These are phyloP conservation scores for Trichoderma lentiforme DNA, from an alignment of 2,329 filamentous ascomycete genomes.

Conservation along the genomic window DNA sequence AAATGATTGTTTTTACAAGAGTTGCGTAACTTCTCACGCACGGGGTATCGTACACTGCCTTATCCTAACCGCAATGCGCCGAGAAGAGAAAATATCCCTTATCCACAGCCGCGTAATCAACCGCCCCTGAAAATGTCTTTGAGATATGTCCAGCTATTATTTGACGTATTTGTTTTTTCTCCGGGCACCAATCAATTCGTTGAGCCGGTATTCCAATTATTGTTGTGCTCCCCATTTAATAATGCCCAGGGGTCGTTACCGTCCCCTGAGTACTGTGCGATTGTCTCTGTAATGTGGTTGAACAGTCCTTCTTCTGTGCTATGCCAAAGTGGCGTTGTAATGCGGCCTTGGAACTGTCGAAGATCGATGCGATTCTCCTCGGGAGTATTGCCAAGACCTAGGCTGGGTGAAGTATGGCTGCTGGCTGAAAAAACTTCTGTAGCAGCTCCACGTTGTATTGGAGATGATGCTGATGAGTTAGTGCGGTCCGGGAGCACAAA, in stretches of 20 bases:
- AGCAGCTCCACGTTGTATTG: constrained; percentile 24
- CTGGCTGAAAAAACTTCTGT: constrained; percentile 27
- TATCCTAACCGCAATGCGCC: constrained; percentile 10
- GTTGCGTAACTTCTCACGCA: constrained; percentile 6
- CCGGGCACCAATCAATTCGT: neutral
- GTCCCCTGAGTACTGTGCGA: constrained; percentile 25
- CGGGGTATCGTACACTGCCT: constrained; percentile 17
- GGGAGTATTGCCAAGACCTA: constrained; percentile 34
- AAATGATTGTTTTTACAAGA: neutral
- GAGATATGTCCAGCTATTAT: neutral
- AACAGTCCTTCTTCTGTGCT: constrained; percentile 31
- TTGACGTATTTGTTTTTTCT: neutral
- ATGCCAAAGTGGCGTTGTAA: constrained; percentile 31
- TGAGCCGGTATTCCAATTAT: constrained; percentile 24
- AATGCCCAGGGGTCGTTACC: constrained; percentile 31
- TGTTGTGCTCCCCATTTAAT: constrained; percentile 27
- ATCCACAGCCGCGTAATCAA: constrained; percentile 5
- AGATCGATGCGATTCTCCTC: constrained; percentile 37
- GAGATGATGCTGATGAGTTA: constrained; percentile 33
- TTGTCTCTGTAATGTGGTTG: constrained; percentile 28
- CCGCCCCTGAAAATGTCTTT: neutral
- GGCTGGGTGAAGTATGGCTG: constrained; percentile 31
- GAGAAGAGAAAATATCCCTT: neutral
- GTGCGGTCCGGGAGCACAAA: constrained; percentile 33
- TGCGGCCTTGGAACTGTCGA: constrained; percentile 33